These are phyloP conservation scores for Solanum appendiculatum DNA, from an alignment of 257 asterid genomes.

Conservation along the genomic window DNA sequence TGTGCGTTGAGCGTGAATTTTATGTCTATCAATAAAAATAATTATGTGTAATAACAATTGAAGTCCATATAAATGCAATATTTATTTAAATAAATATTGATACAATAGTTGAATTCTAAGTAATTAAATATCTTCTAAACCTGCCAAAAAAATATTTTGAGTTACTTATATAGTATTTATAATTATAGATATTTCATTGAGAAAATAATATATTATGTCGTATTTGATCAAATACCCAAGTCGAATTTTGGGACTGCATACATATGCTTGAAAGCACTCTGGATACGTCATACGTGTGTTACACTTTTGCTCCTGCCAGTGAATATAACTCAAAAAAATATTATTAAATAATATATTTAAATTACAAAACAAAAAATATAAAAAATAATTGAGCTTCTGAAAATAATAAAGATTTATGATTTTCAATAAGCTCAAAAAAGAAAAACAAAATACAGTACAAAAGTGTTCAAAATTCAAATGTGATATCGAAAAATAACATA, in stretches of 20 bases:
- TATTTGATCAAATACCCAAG: too few relatives aligned
- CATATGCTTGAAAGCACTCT: too few relatives aligned
- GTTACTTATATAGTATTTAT: too few relatives aligned
- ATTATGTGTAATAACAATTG: background rate
- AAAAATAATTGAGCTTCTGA: too few relatives aligned
- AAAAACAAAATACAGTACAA: too few relatives aligned
- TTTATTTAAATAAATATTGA: background rate
- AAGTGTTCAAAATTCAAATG: background rate
- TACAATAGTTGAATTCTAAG: background rate
- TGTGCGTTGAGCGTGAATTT: background rate
- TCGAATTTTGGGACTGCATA: too few relatives aligned
- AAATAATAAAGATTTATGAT: too few relatives aligned
- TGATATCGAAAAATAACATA: too few relatives aligned
- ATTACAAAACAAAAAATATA: too few relatives aligned
- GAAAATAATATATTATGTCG: background rate
- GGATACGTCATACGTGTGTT: background rate
- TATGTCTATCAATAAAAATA: background rate
- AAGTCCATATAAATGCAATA: background rate
- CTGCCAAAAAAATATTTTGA: background rate
- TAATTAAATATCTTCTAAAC: background rate
- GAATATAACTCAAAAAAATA: too few relatives aligned
- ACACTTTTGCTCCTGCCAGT: background rate
- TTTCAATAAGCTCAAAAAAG: background rate
- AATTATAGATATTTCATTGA: too few relatives aligned
- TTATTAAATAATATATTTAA: too few relatives aligned